Base-by-base conservation (phyloP, 352 stramenopile species). In the Phytophthora fragariae region DNA sequence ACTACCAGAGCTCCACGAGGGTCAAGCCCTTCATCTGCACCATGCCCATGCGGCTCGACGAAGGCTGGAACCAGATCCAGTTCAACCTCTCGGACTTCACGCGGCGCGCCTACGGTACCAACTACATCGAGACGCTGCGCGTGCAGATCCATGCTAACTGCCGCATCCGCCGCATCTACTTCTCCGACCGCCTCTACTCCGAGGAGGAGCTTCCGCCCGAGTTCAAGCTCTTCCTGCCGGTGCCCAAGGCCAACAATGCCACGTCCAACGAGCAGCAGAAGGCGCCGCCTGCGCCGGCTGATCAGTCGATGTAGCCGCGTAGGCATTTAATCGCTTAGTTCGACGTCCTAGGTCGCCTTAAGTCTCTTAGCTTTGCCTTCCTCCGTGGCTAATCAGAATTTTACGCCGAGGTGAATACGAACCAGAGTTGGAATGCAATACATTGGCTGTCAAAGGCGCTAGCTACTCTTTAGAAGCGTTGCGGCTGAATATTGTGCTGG, bases 21-120 rank as follows among this genome's bases (percentile, higher is more conserved):
- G 97, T 99, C 41, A 99, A 99, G 83, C 96, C 97, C 12, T 99
- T 99, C 81, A 99, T 99, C 81, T 99, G 97, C 72, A 99, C 97
- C 37, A 99, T 99, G 97, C 97, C 97, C 54, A 99, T 99, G 97
- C 91, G 96, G 19, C 89, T 99, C 52, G 97, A 99, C 65, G 97
- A 99, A 80, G 97, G 97, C 31, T 99, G 97, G 97, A 99, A 99
- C 83, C 97, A 99, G 84, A 99, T 99, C 82, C 97, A 99, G 81
- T 99, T 99, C 83, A 99, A 99, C 79, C 82, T 99, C 41, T 97
- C 89, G 49, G 97, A 99, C 80, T 99, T 99, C 61, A 99, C 96
- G 68, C 91, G 97, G 6, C 91, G 97, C 56, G 97, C 97, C 8
- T 99, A 99, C 82, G 97, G 97, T 39, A 99, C 96, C 55, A 99